Conservation (phyloP, 371 early-diverging fungal genomes). For the Entomophthora muscae region DNA sequence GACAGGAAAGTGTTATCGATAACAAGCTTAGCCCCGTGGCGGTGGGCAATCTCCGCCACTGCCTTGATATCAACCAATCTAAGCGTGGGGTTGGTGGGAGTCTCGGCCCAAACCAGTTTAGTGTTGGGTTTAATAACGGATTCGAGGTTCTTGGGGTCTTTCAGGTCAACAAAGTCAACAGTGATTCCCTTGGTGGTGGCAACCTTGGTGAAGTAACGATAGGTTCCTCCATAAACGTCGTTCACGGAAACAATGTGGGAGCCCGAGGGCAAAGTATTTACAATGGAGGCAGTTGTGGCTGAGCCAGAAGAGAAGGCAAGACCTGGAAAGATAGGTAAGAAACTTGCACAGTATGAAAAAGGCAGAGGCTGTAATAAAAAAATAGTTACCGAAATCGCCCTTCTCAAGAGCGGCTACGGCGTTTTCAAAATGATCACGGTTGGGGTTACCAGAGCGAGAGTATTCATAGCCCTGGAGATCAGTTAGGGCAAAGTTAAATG, state of each 20-base stretch:
- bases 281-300: slow-evolving; percentile 75
- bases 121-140: slow-evolving; percentile 53
- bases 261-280: slow-evolving; percentile 49
- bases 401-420: slow-evolving; percentile 84
- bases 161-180: slow-evolving; percentile 77
- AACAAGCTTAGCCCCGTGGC: slow-evolving; percentile 59
- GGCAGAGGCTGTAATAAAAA: not conserved
- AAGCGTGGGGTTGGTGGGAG: slow-evolving; percentile 93
- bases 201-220: slow-evolving; percentile 91
- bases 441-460: slow-evolving; percentile 91
- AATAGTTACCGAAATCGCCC: slow-evolving; percentile 45
- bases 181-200: slow-evolving; percentile 48
- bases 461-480: slow-evolving; percentile 70
- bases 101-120: slow-evolving; percentile 83
- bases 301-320: slow-evolving; percentile 93
- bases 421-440: slow-evolving; percentile 70
- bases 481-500: not conserved
- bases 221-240: slow-evolving; percentile 96
- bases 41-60: slow-evolving; percentile 64
- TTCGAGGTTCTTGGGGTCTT: slow-evolving; percentile 48
- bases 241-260: slow-evolving; percentile 81
- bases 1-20: slow-evolving; percentile 98
- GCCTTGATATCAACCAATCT: slow-evolving; percentile 83
- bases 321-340: slow-evolving; percentile 15
- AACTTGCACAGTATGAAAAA: no score